Evolutionary conservation across 2,329 filamentous ascomycete species (phyloP).

Genomic region (Colletotrichum sp.): DNA sequence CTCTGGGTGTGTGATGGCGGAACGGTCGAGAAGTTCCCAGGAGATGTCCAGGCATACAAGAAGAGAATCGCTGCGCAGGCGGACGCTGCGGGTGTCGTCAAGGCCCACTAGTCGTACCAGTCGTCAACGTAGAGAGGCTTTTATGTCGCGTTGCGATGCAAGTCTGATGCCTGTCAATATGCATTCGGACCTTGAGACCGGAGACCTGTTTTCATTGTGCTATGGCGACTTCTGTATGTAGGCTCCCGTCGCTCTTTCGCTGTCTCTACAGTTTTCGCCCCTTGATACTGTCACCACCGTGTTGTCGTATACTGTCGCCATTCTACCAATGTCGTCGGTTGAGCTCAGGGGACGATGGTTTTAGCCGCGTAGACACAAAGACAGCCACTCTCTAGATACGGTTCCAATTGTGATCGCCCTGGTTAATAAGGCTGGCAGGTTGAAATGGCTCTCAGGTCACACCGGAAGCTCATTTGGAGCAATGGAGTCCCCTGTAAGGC

Average conservation of each 20-base stretch:
- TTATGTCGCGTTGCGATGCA: background rate
- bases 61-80: slow-evolving; percentile 92
- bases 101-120: slow-evolving; percentile 52
- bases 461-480: slow-evolving; percentile 13
- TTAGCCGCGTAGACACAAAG: background rate
- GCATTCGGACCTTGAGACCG: background rate
- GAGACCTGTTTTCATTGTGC: background rate
- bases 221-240: background rate
- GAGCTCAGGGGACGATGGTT: background rate
- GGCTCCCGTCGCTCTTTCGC: background rate
- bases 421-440: background rate
- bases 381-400: background rate
- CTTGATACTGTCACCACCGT: background rate
- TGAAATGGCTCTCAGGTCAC: slow-evolving; percentile 1
- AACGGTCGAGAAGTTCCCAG: slow-evolving; percentile 93
- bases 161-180: background rate
- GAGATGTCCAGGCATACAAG: slow-evolving; percentile 97
- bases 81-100: slow-evolving; percentile 84
- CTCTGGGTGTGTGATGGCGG: slow-evolving; percentile 97
- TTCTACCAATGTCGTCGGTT: background rate
- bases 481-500: background rate
- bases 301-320: background rate
- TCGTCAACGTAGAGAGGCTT: background rate
- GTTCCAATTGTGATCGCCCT: background rate
- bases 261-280: background rate